A percentile compares a stretch with the other conserved stretches of the same genome.
Evolutionary conservation across 1,284 basidiomycete genomes (phyloP).

Genomic region (Boletellus sp.): DNA sequence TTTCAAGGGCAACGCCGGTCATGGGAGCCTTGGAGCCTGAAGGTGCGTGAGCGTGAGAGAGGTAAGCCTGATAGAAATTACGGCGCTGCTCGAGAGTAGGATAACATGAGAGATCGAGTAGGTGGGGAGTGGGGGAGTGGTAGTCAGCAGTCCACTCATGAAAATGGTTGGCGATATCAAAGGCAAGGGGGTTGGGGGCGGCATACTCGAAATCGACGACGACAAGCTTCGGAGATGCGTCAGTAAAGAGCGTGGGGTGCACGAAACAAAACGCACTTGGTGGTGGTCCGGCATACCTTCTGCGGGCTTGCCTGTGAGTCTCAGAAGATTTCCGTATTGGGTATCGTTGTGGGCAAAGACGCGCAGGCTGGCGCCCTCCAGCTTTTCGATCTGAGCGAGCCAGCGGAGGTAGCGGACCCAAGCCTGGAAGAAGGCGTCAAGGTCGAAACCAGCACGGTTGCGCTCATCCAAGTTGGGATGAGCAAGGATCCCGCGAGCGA

Average conservation of each 20-base stretch:
- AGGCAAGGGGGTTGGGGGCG: conserved; percentile 82
- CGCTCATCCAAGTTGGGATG: conserved; percentile 45
- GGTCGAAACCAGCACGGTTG: conserved; percentile 49
- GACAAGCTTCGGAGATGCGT: conserved; percentile 58
- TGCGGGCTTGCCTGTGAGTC: conserved; percentile 53
- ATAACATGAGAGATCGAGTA: conserved; percentile 67
- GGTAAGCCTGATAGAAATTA: conserved; percentile 84
- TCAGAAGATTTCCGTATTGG: conserved; percentile 90
- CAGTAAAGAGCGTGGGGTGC: conserved; percentile 3
- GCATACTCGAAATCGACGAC: conserved; percentile 97
- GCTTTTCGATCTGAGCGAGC: conserved; percentile 59
- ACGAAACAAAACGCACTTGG: conserved; percentile 47
- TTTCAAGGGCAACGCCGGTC: conserved; percentile 33
- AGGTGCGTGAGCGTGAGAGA: conserved; percentile 45
- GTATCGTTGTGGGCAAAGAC: conserved; percentile 90
- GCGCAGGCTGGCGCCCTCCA: conserved; percentile 52
- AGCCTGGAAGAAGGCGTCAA: conserved; percentile 58
- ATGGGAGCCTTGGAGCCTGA: conserved; percentile 34
- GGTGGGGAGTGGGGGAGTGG: conserved; percentile 69
- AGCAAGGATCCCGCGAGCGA: conserved; percentile 63
- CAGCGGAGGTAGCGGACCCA: conserved; percentile 71
- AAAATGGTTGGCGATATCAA: conserved; percentile 95
- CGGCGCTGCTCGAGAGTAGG: conserved; percentile 69
- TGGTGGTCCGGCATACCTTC: conserved; percentile 59
- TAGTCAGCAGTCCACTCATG: conserved; percentile 95